phyloP scores from a whole-genome alignment of 1,284 basidiomycete species.

The Cryptococcus hybrid region DNA sequence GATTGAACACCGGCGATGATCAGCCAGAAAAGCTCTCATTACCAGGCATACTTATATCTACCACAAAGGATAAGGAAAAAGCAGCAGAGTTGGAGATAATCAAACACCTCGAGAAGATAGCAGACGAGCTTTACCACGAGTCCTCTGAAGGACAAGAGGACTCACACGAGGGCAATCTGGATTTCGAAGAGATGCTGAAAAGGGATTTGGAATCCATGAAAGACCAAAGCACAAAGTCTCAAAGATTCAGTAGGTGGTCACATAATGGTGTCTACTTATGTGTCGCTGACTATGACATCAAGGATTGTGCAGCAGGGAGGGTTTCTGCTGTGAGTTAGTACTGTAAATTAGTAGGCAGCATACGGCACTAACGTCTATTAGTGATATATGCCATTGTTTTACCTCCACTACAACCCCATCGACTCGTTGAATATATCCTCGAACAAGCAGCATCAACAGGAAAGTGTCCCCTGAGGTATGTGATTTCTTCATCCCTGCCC shows the following conservation, averaged over 20 bases:
- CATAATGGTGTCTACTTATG: constrained; percentile 11
- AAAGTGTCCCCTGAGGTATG: constrained; percentile 32
- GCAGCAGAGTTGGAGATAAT: constrained; percentile 42
- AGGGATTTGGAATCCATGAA: constrained; percentile 33
- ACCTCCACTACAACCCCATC: constrained; percentile 32
- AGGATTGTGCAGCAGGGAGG: constrained; percentile 1
- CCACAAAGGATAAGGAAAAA: constrained; percentile 37
- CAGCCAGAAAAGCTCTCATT: constrained; percentile 35
- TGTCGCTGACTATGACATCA: constrained; percentile 1
- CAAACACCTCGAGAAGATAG: constrained; percentile 37
- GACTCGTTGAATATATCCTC: constrained; percentile 33
- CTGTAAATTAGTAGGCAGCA: too few species aligned
- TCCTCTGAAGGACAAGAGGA: constrained; percentile 15
- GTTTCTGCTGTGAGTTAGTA: background rate
- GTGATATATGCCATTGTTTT: constrained; percentile 37
- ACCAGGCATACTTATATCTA: constrained; percentile 38
- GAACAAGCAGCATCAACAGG: constrained; percentile 33
- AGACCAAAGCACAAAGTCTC: constrained; percentile 27
- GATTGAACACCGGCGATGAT: background rate
- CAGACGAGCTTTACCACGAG: constrained; percentile 44
- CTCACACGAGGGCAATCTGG: constrained; percentile 27
- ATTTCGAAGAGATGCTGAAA: constrained; percentile 42
- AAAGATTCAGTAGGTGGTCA: constrained; percentile 28
- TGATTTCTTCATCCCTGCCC: background rate
- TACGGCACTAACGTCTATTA: constrained; percentile 2